Base-by-base conservation (phyloP, 1,284 basidiomycete genomes). In the Stygiomarasmius scandens region DNA sequence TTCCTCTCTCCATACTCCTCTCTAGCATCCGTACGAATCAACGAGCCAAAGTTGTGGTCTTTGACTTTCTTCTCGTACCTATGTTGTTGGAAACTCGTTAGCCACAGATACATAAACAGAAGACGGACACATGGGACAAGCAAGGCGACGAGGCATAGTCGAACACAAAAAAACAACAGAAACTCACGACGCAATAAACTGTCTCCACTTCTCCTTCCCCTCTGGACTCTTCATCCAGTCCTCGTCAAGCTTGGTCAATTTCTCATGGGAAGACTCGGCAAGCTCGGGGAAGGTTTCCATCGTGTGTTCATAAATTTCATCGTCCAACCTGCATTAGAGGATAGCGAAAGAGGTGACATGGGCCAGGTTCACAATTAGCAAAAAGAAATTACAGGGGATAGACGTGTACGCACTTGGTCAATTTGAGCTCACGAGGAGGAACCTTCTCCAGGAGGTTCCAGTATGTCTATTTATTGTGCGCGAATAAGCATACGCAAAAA, bases 11-110 rank as follows among this genome's bases (percentile, higher is more conserved):
- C 88, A 74, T 99, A 99, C 69, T 96, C 93, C 61, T 86, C 82
- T 50, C 78, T 79, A 36, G 89, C 82, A 69, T 97, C 86, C 54
- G 85, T 89, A 52, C 97, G 87, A 65, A 99, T 90, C 64, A 99
- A 79, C 2, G 94, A 98, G 29, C 97, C 97, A 76, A 98, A 98
- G 81, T 98, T 99, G 78, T 92, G 95, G 67, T 99, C 96, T 69
- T 93, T 90, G 56, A 97, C 78, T 67, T 87, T 89, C 61, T 90
- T 87, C 75, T 95, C 89, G 76, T 94, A 96, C 62, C 87, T 90
- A 32, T 32, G 61, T 25, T 47, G 38, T 9, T 16, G 38, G 16
- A 41, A 41, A 19, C n/a, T 9, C 6, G 29, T 52, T 23, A 50
- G 14, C 24, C 16, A n/a, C n/a, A 25, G 6, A 22, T 23, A 12